phyloP scores from a whole-genome alignment of 371 early-diverging fungal species.

The Apophysomyces trapeziformis region DNA sequence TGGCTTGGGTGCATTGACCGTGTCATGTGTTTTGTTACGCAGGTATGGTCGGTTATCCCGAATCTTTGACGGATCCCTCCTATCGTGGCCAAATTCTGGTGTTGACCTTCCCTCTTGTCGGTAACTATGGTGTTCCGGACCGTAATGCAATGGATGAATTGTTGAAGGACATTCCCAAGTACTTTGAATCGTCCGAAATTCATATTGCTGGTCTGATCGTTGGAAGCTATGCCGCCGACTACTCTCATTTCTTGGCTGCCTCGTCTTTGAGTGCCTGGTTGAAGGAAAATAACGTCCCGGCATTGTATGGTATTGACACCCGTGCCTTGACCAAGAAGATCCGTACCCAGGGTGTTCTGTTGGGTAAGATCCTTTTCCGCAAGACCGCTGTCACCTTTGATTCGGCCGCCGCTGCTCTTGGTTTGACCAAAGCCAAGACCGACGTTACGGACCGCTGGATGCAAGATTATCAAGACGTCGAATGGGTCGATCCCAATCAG shows the following conservation, averaged over 20 bases:
- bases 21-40: constrained; percentile 44
- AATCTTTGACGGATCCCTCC: constrained; percentile 96
- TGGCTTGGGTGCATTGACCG: constrained; percentile 6
- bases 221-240: constrained; percentile 82
- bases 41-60: constrained; percentile 80
- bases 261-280: constrained; percentile 91
- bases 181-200: constrained; percentile 87
- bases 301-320: constrained; percentile 94
- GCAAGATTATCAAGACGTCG: constrained; percentile 73
- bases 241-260: constrained; percentile 92
- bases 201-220: constrained; percentile 90
- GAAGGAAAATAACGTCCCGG: constrained; percentile 83
- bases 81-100: constrained; percentile 96
- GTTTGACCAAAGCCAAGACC: constrained; percentile 50
- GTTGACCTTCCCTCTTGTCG: constrained; percentile 86
- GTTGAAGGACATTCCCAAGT: constrained; percentile 79
- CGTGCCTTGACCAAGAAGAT: constrained; percentile 89
- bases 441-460: constrained; percentile 60
- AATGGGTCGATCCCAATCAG: constrained; percentile 91
- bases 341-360: constrained; percentile 83
- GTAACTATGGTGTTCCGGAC: constrained; percentile 93
- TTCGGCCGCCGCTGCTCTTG: constrained; percentile 48
- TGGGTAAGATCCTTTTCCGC: constrained; percentile 86
- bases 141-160: constrained; percentile 72
- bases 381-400: constrained; percentile 73